Base-by-base conservation (phyloP, 1,284 basidiomycete species). In the Ganoderma lucidum region DNA sequence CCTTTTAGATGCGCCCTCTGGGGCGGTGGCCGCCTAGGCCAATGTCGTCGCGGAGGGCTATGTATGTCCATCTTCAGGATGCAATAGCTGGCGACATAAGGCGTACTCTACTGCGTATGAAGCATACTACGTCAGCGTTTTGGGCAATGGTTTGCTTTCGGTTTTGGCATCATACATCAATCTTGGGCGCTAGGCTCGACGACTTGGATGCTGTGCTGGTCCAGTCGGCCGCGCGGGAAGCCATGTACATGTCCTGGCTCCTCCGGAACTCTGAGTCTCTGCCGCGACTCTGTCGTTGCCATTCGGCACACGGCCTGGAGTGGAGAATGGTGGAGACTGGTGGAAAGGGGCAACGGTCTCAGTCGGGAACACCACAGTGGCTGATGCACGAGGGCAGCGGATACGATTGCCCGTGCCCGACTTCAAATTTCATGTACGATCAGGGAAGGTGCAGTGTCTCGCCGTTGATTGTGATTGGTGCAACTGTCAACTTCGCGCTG, bases 31-130 rank as follows among this genome's bases (percentile, higher is more conserved):
- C 35, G 39, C 37, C n/a, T 77, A 75, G 9, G 71, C 68, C 2
- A 78, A 81, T 35, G 72, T 85, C n/a, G 75, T 85, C 48, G 78
- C 82, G 60, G 85, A 89, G 76, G 35, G 35, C 35, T 35, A 5
- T 35, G 35, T 35, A 35, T 35, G 35, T 35, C 0, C 35, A 35
- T 35, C 35, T 35, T 35, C 8, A 35, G 35, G 35, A 35, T 35
- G 35, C 35, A 6, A 35, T 35, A 35, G 3, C 35, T 35, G 4
- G 35, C 35, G 35, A 35, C 35, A 35, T 35, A 1, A 35, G 35
- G 35, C 35, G 35, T 35, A 35, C 35, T 35, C 4, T 8, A 35
- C 35, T 35, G 35, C 35, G 35, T 8, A 8, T 35, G 35, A 35
- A 5, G 3, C 35, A 35, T 35, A 35, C 4, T 3, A 35, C 35